Conservation (phyloP, 768 basidiomycete species). For the Mycena floridula region DNA sequence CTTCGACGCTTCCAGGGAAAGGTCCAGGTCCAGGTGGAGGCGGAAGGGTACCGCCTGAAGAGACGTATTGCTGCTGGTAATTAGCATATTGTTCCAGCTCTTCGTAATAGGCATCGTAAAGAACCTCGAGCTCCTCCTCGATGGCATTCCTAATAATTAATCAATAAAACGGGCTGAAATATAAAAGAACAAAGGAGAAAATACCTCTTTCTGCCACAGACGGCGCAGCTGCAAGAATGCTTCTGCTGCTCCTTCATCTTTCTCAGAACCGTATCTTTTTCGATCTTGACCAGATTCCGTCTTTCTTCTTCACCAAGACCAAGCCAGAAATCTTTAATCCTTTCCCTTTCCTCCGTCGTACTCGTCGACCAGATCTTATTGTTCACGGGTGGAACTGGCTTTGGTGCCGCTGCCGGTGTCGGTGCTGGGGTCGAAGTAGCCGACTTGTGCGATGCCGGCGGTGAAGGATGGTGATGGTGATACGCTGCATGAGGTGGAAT, state of each 20-base stretch:
- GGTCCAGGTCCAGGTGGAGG: constrained; percentile 96
- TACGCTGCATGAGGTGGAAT: constrained; percentile 42
- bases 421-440: constrained; percentile 15
- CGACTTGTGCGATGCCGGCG: constrained; percentile 49
- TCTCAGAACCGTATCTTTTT: constrained; percentile 94
- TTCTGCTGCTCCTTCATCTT: constrained; percentile 99
- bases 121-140: constrained; percentile 99
- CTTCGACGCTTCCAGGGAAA: constrained; percentile 96
- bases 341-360: constrained; percentile 88
- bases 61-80: constrained; percentile 93
- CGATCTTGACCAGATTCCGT: constrained; percentile 88
- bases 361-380: constrained; percentile 95
- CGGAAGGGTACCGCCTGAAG: constrained; percentile 82
- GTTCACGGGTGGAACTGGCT: constrained; percentile 11
- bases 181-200: constrained; percentile 32
- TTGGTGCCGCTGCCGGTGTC: constrained; percentile 24
- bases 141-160: constrained; percentile 72
- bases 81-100: constrained; percentile 99
- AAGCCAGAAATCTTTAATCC: constrained; percentile 98
- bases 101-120: constrained; percentile 99
- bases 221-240: constrained; percentile 91
- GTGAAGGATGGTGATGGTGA: constrained; percentile 40
- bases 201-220: constrained; percentile 94
- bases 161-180: constrained; percentile 14
- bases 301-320: constrained; percentile 89